These are phyloP conservation scores for Pachysandra terminalis DNA, from an alignment of 164 flowering plant genomes.

Conservation along the genomic window DNA sequence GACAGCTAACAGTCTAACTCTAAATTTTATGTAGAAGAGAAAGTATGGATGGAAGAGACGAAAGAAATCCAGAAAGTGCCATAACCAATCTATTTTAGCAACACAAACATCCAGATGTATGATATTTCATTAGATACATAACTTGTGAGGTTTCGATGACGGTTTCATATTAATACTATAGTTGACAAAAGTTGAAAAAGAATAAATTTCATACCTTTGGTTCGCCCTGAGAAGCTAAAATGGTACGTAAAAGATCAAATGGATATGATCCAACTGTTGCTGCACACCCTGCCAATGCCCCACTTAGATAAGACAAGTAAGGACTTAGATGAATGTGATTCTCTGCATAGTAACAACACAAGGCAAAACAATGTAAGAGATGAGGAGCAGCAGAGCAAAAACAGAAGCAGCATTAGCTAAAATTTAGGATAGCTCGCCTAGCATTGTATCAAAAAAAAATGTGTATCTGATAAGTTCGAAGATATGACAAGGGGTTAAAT, in stretches of 20 bases:
- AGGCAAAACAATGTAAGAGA: not conserved
- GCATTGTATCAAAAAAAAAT: not conserved
- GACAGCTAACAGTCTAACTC: not conserved
- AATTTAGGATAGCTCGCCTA: not conserved
- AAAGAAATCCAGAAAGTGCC: not conserved
- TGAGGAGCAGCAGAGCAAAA: not conserved
- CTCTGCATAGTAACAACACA: slow-evolving; percentile 46
- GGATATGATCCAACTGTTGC: slow-evolving; percentile 98
- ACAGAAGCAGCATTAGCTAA: not conserved
- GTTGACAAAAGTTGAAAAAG: not conserved
- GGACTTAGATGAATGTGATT: slow-evolving; percentile 81
- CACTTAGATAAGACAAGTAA: slow-evolving; percentile 83
- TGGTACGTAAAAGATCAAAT: slow-evolving; percentile 89
- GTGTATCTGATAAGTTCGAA: not conserved
- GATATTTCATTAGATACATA: no score
- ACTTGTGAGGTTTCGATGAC: no score
- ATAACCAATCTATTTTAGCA: no score
- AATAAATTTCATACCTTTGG: slow-evolving; percentile 67
- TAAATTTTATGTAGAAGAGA: no score
- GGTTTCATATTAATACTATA: no score
- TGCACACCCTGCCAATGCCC: slow-evolving; percentile 94
- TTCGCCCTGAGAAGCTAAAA: slow-evolving; percentile 97
- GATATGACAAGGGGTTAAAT: not conserved
- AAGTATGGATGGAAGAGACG: no score
- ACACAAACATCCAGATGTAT: no score